Evolutionary conservation across 2,329 filamentous ascomycete species (phyloP).

Genomic region (Epichloe brachyelytri): DNA sequence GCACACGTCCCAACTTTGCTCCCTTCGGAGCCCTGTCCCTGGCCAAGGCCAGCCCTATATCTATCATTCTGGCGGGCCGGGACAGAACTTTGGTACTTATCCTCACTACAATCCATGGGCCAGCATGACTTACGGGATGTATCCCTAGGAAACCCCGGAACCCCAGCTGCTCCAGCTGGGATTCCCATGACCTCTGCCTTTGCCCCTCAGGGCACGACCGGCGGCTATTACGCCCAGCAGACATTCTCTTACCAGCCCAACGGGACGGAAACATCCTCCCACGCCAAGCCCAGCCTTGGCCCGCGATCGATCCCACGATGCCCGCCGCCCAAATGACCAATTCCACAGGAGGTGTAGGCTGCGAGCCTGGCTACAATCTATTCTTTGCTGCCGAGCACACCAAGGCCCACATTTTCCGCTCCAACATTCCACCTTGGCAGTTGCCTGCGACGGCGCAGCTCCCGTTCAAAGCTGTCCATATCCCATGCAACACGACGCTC

Average conservation of each 20-base stretch:
- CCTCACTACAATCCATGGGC: conserved; percentile 12
- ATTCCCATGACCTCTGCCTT: conserved; percentile 1
- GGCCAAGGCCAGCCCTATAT: conserved; percentile 26
- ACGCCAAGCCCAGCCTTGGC: conserved; percentile 29
- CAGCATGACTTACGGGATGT: conserved; percentile 15
- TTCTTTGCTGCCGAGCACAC: conserved; percentile 46
- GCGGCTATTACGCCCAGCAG: conserved; percentile 15
- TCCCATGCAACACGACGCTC: conserved; percentile 39
- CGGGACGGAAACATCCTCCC: conserved; percentile 20
- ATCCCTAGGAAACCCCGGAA: conserved; percentile 9
- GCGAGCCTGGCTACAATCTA: conserved; percentile 51
- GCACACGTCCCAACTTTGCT: conserved; percentile 19
- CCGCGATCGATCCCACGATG: conserved; percentile 29
- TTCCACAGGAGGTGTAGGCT: conserved; percentile 42
- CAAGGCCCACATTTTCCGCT: conserved; percentile 45
- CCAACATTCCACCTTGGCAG: conserved; percentile 39
- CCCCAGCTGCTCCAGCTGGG: neutral
- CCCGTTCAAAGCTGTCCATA: conserved; percentile 35
- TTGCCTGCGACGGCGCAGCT: conserved; percentile 28
- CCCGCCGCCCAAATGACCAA: conserved; percentile 44
- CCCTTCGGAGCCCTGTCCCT: conserved; percentile 21
- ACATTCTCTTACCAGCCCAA: conserved; percentile 24
- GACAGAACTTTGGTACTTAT: conserved; percentile 18
- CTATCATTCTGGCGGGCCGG: conserved; percentile 23
- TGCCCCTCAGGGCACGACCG: conserved; percentile 2